phyloP scores from a whole-genome alignment of 208 protist species.

The Wallacemonas rigidus region DNA sequence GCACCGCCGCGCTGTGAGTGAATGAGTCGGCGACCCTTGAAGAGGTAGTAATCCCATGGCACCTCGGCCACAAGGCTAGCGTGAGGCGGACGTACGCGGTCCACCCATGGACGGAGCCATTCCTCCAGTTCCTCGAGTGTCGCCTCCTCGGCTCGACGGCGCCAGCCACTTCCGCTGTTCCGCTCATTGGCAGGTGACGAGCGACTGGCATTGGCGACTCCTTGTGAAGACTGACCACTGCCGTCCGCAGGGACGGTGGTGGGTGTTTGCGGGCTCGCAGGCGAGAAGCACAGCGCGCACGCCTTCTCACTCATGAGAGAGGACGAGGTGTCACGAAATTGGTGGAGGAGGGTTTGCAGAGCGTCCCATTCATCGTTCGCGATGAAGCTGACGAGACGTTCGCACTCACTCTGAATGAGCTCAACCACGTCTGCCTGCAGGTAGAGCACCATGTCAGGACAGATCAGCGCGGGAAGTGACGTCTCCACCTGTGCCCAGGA shows the following conservation, averaged over 20 bases:
- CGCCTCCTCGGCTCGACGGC: conserved; percentile 18
- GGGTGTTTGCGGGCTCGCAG: conserved; percentile 9
- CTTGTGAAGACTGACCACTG: no score
- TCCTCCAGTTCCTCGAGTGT: conserved; percentile 40
- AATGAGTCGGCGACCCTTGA: conserved; percentile 40
- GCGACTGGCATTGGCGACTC: no score
- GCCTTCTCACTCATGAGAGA: conserved; percentile 48
- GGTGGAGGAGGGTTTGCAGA: conserved; percentile 35
- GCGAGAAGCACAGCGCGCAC: conserved; percentile 25
- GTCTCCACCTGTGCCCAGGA: background rate
- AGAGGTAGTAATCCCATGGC: conserved; percentile 80
- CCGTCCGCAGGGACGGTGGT: background rate
- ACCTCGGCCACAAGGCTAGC: conserved; percentile 55
- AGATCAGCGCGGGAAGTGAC: background rate
- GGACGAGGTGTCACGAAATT: conserved; percentile 32
- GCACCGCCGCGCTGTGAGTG: background rate
- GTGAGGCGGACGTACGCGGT: conserved; percentile 5
- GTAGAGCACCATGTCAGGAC: conserved; percentile 31
- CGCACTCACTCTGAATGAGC: conserved; percentile 70
- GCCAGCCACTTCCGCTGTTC: background rate
- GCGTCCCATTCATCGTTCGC: conserved; percentile 41
- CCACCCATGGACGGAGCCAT: conserved; percentile 64
- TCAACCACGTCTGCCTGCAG: conserved; percentile 51
- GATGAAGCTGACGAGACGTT: conserved; percentile 72
- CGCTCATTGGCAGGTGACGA: background rate